Evolutionary conservation across 2,329 filamentous ascomycete genomes (phyloP), one percentile per base, ranked within the genome.

Genomic region (Pezizomycotina sp.): DNA sequence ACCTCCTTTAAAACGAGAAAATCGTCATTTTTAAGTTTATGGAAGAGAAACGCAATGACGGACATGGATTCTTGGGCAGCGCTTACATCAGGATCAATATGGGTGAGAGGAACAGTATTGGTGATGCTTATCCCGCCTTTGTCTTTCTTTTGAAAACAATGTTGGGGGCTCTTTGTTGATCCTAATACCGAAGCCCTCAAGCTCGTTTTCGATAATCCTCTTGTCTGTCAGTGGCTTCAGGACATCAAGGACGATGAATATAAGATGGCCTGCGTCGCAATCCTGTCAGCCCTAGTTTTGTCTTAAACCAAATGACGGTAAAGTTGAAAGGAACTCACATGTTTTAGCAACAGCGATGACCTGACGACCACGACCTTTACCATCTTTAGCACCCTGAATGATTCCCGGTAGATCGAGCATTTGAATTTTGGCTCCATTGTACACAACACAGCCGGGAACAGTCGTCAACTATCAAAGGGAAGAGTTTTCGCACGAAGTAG

Each of bases 141-240:
- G 61, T 98, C 89, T 66, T 98, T 98, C 68, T 98, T 98, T 62
- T 77, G 66, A 93, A 92, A n/a, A 89, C 80, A 53, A 98, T 98
- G 58, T 98, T 98, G 25, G 89, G 16, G 89, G 89, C 51, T 74
- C 63, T 65, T 95, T 98, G 66, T 98, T 98, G 64, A 95, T 86
- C 38, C 89, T 72, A 55, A 98, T 93, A 21, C 89, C 89, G 53
- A 98, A 98, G 5, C 89, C 89, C 58, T 98, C 89, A 56, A 98
- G 61, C 62, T 98, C 89, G 33, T 72, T 68, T 61, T 98, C 89
- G 54, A 98, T 98, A 46, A 98, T 68, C 43, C 81, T 73, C 66
- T 98, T 98, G 61, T 98, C 89, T 10, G 86, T 92, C 51, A 98
- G 64, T 15, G 89, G 89, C 62, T 98, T 98, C 63, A 95, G 95